Evolutionary conservation across 2,329 filamentous ascomycete species (phyloP), one percentile per base, ranked within the genome.

Genomic region (Chrysosporium keratinophilum): DNA sequence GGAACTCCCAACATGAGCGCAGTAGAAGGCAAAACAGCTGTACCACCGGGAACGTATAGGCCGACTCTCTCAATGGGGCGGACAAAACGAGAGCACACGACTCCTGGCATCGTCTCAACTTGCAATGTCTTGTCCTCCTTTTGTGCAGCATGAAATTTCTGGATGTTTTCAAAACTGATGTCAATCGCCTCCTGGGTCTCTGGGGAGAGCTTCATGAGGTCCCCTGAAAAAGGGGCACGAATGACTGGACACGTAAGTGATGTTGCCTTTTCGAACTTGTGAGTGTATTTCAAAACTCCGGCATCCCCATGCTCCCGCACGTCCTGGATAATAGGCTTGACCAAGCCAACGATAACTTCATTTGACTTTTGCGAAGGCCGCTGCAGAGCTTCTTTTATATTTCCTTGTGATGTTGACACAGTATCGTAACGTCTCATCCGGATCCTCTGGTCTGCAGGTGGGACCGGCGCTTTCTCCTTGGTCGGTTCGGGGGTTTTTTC

Each of bases 1-100:
- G 93, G 93, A 3, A 98, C 93, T 66, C 93, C 93, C 52, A 98
- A 80, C 93, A 98, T 98, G 60, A 98, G 84, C 2, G 93, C 93
- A 6, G 93, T 97, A 54, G 89, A 95, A 11, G 93, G 93, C 40
- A 98, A 78, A n/a, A 98, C 93, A 1, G 93, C 93, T 1, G 93
- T 98, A 58, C 93, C 93, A 54, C 93, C 93, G 5, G 93, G 93
- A 14, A 98, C 85, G 70, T 98, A 98, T 5, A 96, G 77, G 59
- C 93, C 93, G n/a, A 98, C 93, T 37, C 89, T 80, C 71, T 97
- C 93, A 59, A 98, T 97, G 0, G 93, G 85, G 17, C 93, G 80
- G 11, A 84, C 83, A 73, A 98, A 97, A 56, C 93, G 88, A 58
- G 88, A 94, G 75, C 93, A 98, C 28, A 93, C 78, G 2, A 98